Evolutionary conservation across 2,329 filamentous ascomycete genomes (phyloP), one percentile per base, ranked within the genome.

Genomic region (Fusarium nisikadoi): DNA sequence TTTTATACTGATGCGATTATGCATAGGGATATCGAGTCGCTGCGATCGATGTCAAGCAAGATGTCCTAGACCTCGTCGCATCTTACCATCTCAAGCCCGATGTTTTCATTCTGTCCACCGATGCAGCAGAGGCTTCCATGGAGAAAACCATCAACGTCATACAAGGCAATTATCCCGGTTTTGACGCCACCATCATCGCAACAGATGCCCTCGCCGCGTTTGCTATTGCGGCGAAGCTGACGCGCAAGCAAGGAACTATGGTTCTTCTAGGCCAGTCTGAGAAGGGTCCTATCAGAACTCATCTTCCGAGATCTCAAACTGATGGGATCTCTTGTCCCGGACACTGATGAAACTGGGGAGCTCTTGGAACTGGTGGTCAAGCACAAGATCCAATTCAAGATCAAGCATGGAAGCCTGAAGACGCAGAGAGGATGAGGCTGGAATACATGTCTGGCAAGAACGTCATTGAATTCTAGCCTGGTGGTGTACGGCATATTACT

Each of bases 221-320:
- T 8, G 65, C 62, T 1, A 14, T 68, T 2, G 62, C 62, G 2
- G 62, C 62, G 1, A 50, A 52, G 7, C 13, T 67, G 2, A 62
- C 65, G 14, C 62, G 56, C 11, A 68, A 68, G 10, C 65, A 68
- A 11, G 45, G 63, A 12, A 68, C 63, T 3, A 68, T 68, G 50
- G 56, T 68, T 4, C 57, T 54, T 3, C 31, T 68, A 1, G 65
- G 57, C 7, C 65, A 68, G 5, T 63, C 65, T 12, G 65, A 68
- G 3, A 47, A 57, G 2, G 50, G 57, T 57, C 65, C 7, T 57
- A 68, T 19, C 50, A 46, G 3, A 62, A 68, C 4, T 45, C 2
- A 68, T 69, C 1, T 69, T 62, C 5, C 23, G 57, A 0, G 57
- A 63, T 31, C 31, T 68, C 4, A 68, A 53, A 2, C 27, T 58